A percentile compares a stretch with the other conserved stretches of the same genome.
phyloP scores from a whole-genome alignment of 352 stramenopile species.

The Pythium brachiatum region DNA sequence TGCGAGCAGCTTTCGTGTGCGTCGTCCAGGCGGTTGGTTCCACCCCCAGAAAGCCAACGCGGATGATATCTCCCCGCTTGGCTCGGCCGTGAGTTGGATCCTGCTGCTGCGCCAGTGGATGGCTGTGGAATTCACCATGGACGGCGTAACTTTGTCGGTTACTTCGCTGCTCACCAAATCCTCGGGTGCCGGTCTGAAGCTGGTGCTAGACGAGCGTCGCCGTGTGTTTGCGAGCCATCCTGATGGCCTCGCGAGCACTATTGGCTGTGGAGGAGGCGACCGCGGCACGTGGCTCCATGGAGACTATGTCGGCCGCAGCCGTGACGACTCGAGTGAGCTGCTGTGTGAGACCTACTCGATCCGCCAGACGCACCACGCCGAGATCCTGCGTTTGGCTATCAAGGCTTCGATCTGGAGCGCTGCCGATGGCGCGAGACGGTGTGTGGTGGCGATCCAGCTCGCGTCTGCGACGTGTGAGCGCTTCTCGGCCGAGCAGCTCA shows the following conservation, averaged over 20 bases:
- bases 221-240: constrained; percentile 34
- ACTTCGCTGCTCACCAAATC: constrained; percentile 10
- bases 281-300: constrained; percentile 20
- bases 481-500: background rate
- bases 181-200: constrained; percentile 5
- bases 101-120: constrained; percentile 17
- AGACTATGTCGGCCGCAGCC: constrained; percentile 26
- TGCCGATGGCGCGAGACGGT: background rate
- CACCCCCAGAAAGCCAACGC: background rate
- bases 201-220: constrained; percentile 28
- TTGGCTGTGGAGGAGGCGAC: constrained; percentile 9
- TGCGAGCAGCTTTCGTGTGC: constrained; percentile 11
- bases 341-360: constrained; percentile 16
- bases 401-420: constrained; percentile 7
- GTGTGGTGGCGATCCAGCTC: constrained; percentile 7
- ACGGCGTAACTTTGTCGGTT: constrained; percentile 8
- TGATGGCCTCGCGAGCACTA: constrained; percentile 26
- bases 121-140: constrained; percentile 21
- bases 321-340: constrained; percentile 3
- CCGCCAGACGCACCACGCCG: background rate
- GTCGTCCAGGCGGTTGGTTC: constrained; percentile 14
- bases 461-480: background rate
- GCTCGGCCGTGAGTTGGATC: constrained; percentile 14
- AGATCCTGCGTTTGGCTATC: constrained; percentile 7
- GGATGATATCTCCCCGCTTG: background rate